Base-by-base conservation (phyloP, 2,329 filamentous ascomycete species). In the Diaporthe amygdali region DNA sequence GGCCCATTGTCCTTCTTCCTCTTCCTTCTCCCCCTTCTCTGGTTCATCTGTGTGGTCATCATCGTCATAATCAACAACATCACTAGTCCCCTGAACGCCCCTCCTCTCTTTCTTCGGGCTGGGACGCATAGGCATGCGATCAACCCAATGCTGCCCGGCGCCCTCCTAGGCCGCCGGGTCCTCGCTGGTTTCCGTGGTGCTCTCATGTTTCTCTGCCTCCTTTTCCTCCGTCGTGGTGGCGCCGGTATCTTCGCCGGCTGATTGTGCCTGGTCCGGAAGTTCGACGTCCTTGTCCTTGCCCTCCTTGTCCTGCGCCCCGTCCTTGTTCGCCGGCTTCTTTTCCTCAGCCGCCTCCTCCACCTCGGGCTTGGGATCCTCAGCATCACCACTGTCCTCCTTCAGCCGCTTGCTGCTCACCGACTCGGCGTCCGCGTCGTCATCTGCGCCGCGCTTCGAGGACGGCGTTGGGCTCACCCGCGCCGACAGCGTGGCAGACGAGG, bases 381-480 rank as follows among this genome's bases (percentile, higher is more conserved):
- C 74, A 27, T 74, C 72, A 30, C 59, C 74, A n/a, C 72, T 75
- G 10, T 83, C 83, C 66, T 86, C 85, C 79, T 85, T 89, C 0
- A 85, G 66, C 76, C 86, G 88, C 82, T 90, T 90, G 44, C 77
- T 78, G 39, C 78, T 76, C 51, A 79, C 79, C 12, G 79, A 55
- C 32, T 51, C 66, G 1, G 61, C 79, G 30, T 84, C 82, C 0
- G 85, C 79, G 2, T 85, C 82, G 27, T 86, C 85, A 2, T 87
- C 86, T 0, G 88, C 89, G 71, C 89, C 88, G 44, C 88, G 84
- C 78, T 91, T 92, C 2, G 86, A 66, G 1, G 86, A 61, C 0
- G 66, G 69, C 1, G 54, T 51, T 9, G 70, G 69, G 41, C 66
- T 71, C 12, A 39, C 22, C 17, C 68, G 66, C 12, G 73, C 75